Base-by-base conservation (phyloP, 495 filamentous ascomycete genomes). In the Daldinia childiae region DNA sequence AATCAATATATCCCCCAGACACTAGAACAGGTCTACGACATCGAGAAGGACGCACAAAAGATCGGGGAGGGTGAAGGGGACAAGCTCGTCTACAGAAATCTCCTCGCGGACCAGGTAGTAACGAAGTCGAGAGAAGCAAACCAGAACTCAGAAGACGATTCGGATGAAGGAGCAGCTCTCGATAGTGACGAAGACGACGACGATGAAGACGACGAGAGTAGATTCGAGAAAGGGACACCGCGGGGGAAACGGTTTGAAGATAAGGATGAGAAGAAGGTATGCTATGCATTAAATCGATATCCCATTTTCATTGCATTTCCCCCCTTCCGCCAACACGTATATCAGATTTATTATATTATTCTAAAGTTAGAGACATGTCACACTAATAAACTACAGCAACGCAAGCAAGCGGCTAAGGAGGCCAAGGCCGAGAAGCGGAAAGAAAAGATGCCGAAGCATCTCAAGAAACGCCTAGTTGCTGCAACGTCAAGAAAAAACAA, bases 1-100 rank as follows among this genome's bases (percentile, higher is more conserved):
- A 90, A 97, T 72, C 92, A 97, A 74, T 98, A 93, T 76, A 98
- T 99, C 51, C 95, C 95, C 4, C 93, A 96, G 78, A 97, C 91
- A 0, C 81, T 99, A 48, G 90, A 98, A 72, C 92, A 98, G 66
- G 95, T 98, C 1, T 98, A 97, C 73, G 95, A 99, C 76, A 87
- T 97, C 52, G 95, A 98, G 80, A 90, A 94, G 69, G 95, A 98
- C 71, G 91, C 89, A 6, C 88, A 93, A 66, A 88, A 88, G 77
- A 85, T 97, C 2, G 88, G 87, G 1, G 85, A 88, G 17, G 94
- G 92, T 9, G 83, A 89, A 50, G 91, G 89, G 54, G 86, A 86
- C 1, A 89, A 90, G 29, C 84, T 97, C 12, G 87, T 97, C 2
- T 99, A 98, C 76, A 87, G 88, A 41, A 88, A 91, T 67, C 82